Conservation (phyloP, 768 basidiomycete species). For the Hygrophoropsis aurantiaca region DNA sequence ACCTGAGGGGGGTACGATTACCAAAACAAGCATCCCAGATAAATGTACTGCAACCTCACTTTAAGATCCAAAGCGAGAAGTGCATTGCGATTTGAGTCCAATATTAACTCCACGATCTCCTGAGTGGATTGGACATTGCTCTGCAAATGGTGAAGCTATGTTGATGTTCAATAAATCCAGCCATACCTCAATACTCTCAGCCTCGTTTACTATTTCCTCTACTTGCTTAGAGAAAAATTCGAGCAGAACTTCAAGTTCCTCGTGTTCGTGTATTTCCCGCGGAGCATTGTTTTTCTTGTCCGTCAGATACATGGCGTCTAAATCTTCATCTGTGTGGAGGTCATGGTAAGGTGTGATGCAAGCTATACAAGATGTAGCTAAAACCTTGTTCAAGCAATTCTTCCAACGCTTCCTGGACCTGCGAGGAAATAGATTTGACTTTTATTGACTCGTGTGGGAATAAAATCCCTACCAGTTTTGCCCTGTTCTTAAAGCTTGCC, state of each 20-base stretch:
- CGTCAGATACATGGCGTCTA: constrained; percentile 93
- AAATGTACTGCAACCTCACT: constrained; percentile 37
- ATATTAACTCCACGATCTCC: constrained; percentile 95
- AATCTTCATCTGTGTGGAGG: constrained; percentile 73
- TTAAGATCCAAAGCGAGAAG: constrained; percentile 89
- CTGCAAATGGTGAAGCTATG: constrained; percentile 35
- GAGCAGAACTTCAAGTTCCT: constrained; percentile 89
- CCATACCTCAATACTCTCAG: constrained; percentile 78
- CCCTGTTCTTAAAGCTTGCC: constrained; percentile 87
- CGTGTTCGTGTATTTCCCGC: constrained; percentile 79
- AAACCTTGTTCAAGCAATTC: constrained; percentile 89
- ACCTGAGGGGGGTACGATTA: constrained; percentile 48
- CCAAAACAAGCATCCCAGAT: background rate
- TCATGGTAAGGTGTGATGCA: background rate
- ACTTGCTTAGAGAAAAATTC: constrained; percentile 96
- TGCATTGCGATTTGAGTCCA: constrained; percentile 94
- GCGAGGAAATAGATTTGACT: constrained; percentile 9
- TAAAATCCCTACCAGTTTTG: constrained; percentile 59
- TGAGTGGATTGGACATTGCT: constrained; percentile 95
- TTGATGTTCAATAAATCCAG: background rate
- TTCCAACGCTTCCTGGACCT: constrained; percentile 89
- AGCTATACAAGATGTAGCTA: constrained; percentile 5
- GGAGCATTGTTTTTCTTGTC: constrained; percentile 68
- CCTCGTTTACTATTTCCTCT: constrained; percentile 94
- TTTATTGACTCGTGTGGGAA: background rate